Evolutionary conservation across 768 basidiomycete species (phyloP).

Genomic region (Naganishia kalamii): DNA sequence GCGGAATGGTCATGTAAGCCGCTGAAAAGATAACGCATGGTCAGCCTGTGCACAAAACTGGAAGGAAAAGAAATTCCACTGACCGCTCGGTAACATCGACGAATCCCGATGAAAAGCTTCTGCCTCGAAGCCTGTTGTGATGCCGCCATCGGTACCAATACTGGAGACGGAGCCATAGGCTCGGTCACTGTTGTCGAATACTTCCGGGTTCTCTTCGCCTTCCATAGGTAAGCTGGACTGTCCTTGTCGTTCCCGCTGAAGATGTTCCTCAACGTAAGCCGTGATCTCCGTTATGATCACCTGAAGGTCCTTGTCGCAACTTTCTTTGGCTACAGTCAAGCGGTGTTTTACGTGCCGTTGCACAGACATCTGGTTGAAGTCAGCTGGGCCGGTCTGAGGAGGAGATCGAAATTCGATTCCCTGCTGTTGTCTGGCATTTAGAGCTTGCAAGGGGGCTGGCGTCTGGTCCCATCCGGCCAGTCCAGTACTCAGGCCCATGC

Average conservation of each 20-base stretch:
- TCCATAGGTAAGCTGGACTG: slow-evolving; percentile 29
- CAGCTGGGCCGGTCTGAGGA: slow-evolving; percentile 26
- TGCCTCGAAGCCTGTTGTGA: background rate
- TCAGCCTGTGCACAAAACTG: no score
- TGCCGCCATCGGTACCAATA: background rate
- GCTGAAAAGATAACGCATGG: slow-evolving; percentile 20
- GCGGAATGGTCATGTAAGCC: slow-evolving; percentile 31
- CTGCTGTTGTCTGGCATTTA: slow-evolving; percentile 19
- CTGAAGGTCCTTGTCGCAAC: slow-evolving; percentile 92
- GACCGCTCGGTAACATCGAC: slow-evolving; percentile 2
- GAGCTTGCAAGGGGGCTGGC: slow-evolving; percentile 40
- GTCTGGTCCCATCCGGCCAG: slow-evolving; percentile 42
- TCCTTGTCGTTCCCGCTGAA: slow-evolving; percentile 66
- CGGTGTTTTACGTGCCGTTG: slow-evolving; percentile 86
- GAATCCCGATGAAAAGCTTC: background rate
- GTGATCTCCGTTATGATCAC: slow-evolving; percentile 93
- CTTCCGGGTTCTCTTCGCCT: slow-evolving; percentile 18
- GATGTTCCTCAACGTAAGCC: slow-evolving; percentile 82
- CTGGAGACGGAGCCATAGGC: background rate
- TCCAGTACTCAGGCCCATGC: slow-evolving; percentile 37
- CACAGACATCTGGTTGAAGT: slow-evolving; percentile 48
- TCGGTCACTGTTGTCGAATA: background rate
- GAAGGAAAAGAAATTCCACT: background rate
- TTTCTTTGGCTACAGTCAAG: slow-evolving; percentile 85
- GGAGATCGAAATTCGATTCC: background rate